Conservation (phyloP, 2,329 filamentous ascomycete species). For the Arthrinium phaeospermum region DNA sequence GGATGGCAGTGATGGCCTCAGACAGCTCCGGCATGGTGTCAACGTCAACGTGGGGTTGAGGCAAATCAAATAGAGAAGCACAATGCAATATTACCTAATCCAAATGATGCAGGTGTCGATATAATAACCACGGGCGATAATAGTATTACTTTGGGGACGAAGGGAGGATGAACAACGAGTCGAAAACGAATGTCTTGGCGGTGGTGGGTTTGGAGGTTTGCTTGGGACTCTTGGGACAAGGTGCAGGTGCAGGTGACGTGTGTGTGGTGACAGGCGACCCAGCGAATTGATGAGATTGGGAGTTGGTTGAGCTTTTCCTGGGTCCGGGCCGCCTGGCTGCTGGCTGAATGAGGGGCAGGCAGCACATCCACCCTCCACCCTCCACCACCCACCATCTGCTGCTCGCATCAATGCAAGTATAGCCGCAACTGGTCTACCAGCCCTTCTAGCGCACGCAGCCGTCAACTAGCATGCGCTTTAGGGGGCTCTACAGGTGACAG, state of each 20-base stretch:
- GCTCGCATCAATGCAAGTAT: background rate
- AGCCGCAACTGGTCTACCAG: background rate
- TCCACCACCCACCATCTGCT: background rate
- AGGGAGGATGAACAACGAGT: background rate
- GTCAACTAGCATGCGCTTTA: background rate
- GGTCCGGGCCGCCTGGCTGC: background rate
- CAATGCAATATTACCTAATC: background rate
- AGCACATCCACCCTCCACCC: background rate
- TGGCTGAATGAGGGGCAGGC: slow-evolving; percentile 2
- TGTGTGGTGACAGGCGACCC: background rate
- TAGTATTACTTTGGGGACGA: background rate
- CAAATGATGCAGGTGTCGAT: background rate
- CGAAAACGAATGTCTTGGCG: slow-evolving; percentile 9
- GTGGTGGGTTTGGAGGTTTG: slow-evolving; percentile 10
- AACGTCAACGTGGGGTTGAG: background rate
- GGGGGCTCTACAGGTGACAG: background rate
- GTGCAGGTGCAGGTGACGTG: slow-evolving; percentile 4
- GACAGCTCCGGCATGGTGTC: slow-evolving; percentile 21
- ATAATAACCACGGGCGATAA: background rate
- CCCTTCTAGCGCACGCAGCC: background rate
- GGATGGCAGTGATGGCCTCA: slow-evolving; percentile 39
- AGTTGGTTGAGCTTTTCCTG: slow-evolving; percentile 3
- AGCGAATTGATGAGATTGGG: background rate
- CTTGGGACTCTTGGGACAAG: background rate
- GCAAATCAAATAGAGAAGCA: background rate